phyloP scores from a whole-genome alignment of 129 eudicot genomes.

The Arctium minus region DNA sequence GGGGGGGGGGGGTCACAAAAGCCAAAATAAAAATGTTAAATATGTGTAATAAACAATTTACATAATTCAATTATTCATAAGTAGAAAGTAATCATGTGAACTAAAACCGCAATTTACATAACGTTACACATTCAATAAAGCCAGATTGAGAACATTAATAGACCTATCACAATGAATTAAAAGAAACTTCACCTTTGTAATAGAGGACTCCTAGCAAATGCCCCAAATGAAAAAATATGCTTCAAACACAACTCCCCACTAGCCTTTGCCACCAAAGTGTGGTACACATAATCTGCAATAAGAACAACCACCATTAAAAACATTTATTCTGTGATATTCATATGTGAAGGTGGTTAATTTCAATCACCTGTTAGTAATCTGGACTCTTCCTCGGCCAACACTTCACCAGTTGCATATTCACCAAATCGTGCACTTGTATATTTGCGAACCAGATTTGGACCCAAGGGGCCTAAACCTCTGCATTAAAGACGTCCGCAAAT shows the following conservation, averaged over 20 bases:
- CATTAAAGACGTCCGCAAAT: constrained; percentile 17
- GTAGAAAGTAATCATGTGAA: neutral
- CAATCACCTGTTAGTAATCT: constrained; percentile 69
- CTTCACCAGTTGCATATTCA: constrained; percentile 51
- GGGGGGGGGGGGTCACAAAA: too few species aligned
- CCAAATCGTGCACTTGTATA: constrained; percentile 87
- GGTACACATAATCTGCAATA: constrained; percentile 78
- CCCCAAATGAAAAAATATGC: constrained; percentile 91
- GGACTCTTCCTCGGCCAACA: constrained; percentile 62
- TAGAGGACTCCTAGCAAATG: constrained; percentile 83
- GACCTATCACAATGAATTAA: neutral
- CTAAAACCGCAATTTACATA: neutral
- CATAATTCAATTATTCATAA: neutral
- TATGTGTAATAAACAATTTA: neutral
- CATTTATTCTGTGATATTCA: neutral
- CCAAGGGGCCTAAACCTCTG: constrained; percentile 95
- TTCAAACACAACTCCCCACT: constrained; percentile 96
- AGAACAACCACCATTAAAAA: constrained; percentile 12
- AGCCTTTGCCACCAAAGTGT: constrained; percentile 89
- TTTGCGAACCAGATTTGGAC: constrained; percentile 74
- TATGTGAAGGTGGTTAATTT: constrained; percentile 10
- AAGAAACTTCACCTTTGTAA: constrained; percentile 43
- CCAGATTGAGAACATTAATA: neutral
- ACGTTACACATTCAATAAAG: neutral
- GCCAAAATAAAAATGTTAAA: neutral